Base-by-base conservation (phyloP, 2,329 filamentous ascomycete genomes). In the Sporothrix phasma region DNA sequence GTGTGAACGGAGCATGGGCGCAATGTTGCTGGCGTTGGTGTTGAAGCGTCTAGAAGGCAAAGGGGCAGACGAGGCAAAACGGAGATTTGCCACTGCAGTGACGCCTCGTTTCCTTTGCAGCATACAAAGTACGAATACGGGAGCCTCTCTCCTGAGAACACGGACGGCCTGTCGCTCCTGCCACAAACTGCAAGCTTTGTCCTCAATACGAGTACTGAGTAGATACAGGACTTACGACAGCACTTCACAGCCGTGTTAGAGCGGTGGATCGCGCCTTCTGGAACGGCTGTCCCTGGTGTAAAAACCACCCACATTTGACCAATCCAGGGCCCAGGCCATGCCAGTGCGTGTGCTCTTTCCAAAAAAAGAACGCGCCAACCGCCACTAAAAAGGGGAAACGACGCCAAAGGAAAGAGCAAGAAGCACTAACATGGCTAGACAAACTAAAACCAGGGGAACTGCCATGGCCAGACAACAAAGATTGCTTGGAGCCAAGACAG, bases 281-380 rank as follows among this genome's bases (percentile, higher is more conserved):
- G 62, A 64, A 64, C 47, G 39, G 43, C 31, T 22, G 51, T 29
- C 61, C 26, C 24, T 31, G 49, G 11, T 47, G 41, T 24, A 53
- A 53, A 47, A 31, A 29, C 49, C 61, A 58, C 61, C 29, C 51
- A 56, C 15, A 11, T 56, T 31, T 10, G 37, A 34, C 22, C 37
- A 7, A n/a, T 17, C 45, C 43, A 47, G 58, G 58, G 45, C 6
- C 45, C 59, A 61, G 59, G 31, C 31, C 59, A 26, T 39, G 45
- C 59, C 19, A 19, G 8, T 49, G 26, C 10, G 24, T 39, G 22
- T 46, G 13, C 24, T 34, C 29, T 53, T n/a, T 62, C 64, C 64
- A 63, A 63, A 65, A 65, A 63, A 63, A 65, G 60, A 65, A 65
- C 46, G 64, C 13, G 45, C 60, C 39, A 62, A 46, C 26, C 31